These are phyloP conservation scores for Aurantiochytrium sp. DNA, from an alignment of 108 stramenopile species.

Conservation along the genomic window DNA sequence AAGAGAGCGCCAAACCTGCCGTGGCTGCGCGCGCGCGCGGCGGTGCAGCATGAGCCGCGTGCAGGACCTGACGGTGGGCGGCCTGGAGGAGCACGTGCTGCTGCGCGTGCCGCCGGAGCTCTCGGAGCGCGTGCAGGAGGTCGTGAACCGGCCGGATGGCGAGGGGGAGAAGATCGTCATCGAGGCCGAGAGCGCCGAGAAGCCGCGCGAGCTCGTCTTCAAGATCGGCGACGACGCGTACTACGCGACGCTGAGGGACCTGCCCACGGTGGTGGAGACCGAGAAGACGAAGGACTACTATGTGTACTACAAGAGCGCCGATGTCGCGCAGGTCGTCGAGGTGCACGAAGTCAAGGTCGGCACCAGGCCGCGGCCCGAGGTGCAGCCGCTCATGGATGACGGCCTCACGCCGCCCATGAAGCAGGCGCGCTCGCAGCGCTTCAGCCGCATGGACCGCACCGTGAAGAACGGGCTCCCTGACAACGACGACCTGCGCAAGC, in stretches of 20 bases:
- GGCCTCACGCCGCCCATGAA: conserved; percentile 20
- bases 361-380: background rate
- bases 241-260: conserved; percentile 21
- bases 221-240: conserved; percentile 1
- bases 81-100: background rate
- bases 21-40: too few species aligned
- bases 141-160: background rate
- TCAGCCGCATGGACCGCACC: background rate
- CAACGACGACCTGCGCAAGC: background rate
- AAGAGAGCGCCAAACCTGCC: too few species aligned
- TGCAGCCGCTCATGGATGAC: background rate
- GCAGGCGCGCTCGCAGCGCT: background rate
- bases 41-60: background rate
- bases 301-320: conserved; percentile 18
- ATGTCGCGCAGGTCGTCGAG: conserved; percentile 13
- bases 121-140: conserved; percentile 12
- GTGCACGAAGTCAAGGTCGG: background rate
- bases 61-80: background rate
- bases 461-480: conserved; percentile 13
- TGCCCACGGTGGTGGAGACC: conserved; percentile 21
- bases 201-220: background rate
- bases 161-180: background rate
- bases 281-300: background rate
- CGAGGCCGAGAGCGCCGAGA: background rate
- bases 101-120: conserved; percentile 25